These are phyloP conservation scores for Orbilia oligospora DNA, from an alignment of 2,329 filamentous ascomycete genomes.

Conservation along the genomic window DNA sequence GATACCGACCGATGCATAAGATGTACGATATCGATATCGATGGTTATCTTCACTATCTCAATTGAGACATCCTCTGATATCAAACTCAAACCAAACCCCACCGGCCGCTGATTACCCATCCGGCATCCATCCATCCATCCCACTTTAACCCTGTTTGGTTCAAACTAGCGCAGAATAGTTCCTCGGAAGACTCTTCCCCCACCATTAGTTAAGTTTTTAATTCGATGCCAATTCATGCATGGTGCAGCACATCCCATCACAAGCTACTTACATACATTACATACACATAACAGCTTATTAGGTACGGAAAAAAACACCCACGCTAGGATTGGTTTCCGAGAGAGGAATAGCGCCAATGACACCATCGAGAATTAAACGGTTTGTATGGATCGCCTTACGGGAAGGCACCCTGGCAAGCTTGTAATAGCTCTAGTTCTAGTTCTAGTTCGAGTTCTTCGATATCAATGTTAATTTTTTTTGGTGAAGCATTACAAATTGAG, in stretches of 20 bases:
- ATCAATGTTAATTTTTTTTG: not conserved
- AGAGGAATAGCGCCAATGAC: constrained; percentile 38
- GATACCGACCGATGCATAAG: too few relatives aligned
- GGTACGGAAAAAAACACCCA: constrained; percentile 3
- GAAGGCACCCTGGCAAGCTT: not conserved
- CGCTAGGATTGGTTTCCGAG: constrained; percentile 1
- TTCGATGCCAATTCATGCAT: not conserved
- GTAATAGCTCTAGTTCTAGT: not conserved
- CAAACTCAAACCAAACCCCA: not conserved
- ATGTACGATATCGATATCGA: not conserved
- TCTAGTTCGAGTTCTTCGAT: not conserved
- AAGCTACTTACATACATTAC: too few relatives aligned
- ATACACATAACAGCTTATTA: not conserved
- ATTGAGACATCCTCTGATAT: not conserved
- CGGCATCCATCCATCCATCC: not conserved
- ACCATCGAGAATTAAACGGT: constrained; percentile 15
- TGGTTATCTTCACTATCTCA: not conserved
- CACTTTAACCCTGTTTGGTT: not conserved
- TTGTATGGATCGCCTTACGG: constrained; percentile 8
- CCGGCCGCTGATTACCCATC: too few relatives aligned
- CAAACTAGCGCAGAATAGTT: constrained; percentile 16
- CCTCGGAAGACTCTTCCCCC: constrained; percentile 17
- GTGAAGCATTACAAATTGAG: constrained; percentile 6
- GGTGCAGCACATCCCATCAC: constrained; percentile 9
- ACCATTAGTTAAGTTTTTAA: too few relatives aligned